These are phyloP conservation scores for Xylariomycetidae sp. DNA, from an alignment of 2,329 filamentous ascomycete species.

Conservation along the genomic window DNA sequence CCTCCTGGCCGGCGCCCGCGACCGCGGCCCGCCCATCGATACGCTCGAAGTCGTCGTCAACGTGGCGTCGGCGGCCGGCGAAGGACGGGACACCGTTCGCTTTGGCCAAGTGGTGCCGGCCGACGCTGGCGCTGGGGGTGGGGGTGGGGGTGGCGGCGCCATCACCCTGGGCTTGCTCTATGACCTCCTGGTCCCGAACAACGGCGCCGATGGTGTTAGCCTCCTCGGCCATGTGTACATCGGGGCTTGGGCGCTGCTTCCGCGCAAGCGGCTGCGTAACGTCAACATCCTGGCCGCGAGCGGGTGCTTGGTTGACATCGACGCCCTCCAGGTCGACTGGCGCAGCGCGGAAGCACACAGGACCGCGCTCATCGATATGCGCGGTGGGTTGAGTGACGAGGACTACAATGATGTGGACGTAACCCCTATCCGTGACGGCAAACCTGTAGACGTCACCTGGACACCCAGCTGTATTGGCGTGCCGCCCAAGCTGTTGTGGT, in stretches of 20 bases:
- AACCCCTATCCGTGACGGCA: neutral
- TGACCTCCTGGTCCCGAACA: conserved; percentile 10
- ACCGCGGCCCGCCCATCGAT: conserved; percentile 19
- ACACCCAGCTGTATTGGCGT: conserved; percentile 1
- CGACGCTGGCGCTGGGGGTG: conserved; percentile 6
- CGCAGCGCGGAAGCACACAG: conserved; percentile 6
- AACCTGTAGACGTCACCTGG: conserved; percentile 5
- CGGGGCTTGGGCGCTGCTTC: conserved; percentile 15
- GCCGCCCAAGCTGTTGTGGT: conserved; percentile 9
- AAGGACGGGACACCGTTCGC: conserved; percentile 8
- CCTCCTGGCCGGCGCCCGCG: conserved; percentile 14
- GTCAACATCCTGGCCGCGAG: conserved; percentile 15
- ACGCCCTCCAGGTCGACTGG: conserved; percentile 12
- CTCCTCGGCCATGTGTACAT: conserved; percentile 14
- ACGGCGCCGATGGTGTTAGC: conserved; percentile 9
- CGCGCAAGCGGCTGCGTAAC: conserved; percentile 13
- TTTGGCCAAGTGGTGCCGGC: conserved; percentile 18
- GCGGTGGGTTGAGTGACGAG: conserved; percentile 9
- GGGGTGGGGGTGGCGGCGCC: conserved; percentile 2
- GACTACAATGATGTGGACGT: neutral
- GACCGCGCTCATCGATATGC: conserved; percentile 17
- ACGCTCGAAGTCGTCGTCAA: conserved; percentile 15
- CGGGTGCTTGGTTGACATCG: conserved; percentile 15
- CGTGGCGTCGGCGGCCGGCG: conserved; percentile 6
- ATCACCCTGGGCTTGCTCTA: conserved; percentile 18